Evolutionary conservation across 495 filamentous ascomycete genomes (phyloP), one percentile per base, ranked within the genome.

Genomic region (Xylaria telfairii): DNA sequence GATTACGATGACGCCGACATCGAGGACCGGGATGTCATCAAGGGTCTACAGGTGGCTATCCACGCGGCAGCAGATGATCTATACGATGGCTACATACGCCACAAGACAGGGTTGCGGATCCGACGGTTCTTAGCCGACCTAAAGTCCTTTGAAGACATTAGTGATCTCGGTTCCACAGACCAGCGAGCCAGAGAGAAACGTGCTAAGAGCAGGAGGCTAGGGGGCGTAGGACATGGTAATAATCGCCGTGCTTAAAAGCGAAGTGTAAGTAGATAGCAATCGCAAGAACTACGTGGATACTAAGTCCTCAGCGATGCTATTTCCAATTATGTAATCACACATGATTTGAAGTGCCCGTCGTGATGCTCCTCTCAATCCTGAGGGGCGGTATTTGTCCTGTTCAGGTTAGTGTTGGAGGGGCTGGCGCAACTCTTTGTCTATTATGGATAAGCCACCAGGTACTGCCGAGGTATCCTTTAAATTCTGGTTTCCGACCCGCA

Each of bases 81-180:
- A 37, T 75, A 86, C 7, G 84, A 85, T 70, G 78, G 75, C 3
- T 78, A 80, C 73, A 81, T 87, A 70, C 76, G 79, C 37, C 72
- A 78, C 10, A 77, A 81, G 65, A 87, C 83, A 0, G 85, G 85
- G 4, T 51, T 83, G n/a, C 71, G 82, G 10, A 72, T 87, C 17
- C 79, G 84, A 32, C 75, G 80, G 37, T 86, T 86, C 60, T 61
- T 87, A 41, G 82, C 81, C 0, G 84, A 86, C 64, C 70, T 87
- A 24, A 82, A 79, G 68, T 78, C 76, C 3, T 83, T 86, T 67
- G 84, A 86, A 53, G 74, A 79, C 28, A 69, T 71, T 61, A 64
- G 68, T 26, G 53, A 73, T 24, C 64, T 75, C 19, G 61, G 60
- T 34, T 37, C 44, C 5, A 44, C 3, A 9, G 67, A 62, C 9